Evolutionary conservation across 495 filamentous ascomycete genomes (phyloP).

Genomic region (Xylaria cubensis): DNA sequence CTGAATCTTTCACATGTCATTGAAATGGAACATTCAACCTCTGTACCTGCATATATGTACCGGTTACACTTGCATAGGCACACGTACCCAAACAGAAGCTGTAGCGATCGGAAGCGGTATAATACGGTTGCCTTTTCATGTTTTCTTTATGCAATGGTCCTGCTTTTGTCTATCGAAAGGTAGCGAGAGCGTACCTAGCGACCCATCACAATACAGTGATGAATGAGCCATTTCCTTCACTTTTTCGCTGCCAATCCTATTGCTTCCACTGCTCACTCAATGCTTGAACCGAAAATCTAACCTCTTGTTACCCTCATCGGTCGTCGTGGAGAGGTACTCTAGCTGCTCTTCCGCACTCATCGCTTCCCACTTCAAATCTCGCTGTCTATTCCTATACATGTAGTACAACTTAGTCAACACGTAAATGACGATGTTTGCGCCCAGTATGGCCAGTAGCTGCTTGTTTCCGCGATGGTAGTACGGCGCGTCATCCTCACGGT

Average conservation of each 20-base stretch:
- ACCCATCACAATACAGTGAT: neutral
- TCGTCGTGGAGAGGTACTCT: conserved; percentile 70
- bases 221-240: neutral
- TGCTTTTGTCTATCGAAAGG: neutral
- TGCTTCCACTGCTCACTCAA: conserved; percentile 23
- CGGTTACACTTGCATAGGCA: no score
- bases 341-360: conserved; percentile 70
- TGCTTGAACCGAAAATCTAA: conserved; percentile 62
- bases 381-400: conserved; percentile 59
- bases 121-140: neutral
- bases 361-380: conserved; percentile 57
- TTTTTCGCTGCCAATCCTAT: neutral
- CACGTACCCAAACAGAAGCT: no score
- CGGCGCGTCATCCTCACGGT: conserved; percentile 67
- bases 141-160: neutral
- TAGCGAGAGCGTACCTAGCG: no score
- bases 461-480: conserved; percentile 67
- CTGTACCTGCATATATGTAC: neutral
- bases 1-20: conserved; percentile 5
- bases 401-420: conserved; percentile 67
- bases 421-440: conserved; percentile 64
- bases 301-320: conserved; percentile 77
- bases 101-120: neutral
- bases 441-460: conserved; percentile 63
- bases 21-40: neutral